A percentile compares a stretch with the other conserved stretches of the same genome.
Evolutionary conservation across 75 land plant genomes (phyloP).

Genomic region (Pinus albicaulis): DNA sequence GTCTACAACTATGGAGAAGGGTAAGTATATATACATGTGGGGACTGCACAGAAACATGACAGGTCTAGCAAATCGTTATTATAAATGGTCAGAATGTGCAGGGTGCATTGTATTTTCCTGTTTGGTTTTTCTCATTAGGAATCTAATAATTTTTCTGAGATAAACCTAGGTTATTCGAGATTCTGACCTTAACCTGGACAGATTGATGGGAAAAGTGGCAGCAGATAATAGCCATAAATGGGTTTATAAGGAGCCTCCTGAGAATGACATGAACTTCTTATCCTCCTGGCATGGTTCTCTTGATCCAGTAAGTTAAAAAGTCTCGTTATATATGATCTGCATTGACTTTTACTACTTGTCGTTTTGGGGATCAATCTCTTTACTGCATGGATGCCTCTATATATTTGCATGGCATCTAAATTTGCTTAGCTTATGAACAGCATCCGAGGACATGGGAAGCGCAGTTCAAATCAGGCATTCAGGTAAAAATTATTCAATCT

Average conservation of each 20-base stretch:
- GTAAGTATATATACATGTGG: conserved; percentile 43
- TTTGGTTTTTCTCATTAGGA: not conserved
- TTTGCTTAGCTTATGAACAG: conserved; percentile 20
- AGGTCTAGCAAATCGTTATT: not conserved
- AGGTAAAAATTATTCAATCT: conserved; percentile 30
- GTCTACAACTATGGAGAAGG: conserved; percentile 62
- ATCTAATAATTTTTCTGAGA: conserved; percentile 6
- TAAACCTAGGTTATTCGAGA: conserved; percentile 7
- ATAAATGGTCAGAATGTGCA: not conserved
- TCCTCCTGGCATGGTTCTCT: conserved; percentile 82
- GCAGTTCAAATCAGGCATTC: conserved; percentile 87
- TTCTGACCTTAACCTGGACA: conserved; percentile 23
- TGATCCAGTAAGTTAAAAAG: conserved; percentile 49
- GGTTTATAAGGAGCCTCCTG: conserved; percentile 74
- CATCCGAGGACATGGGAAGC: conserved; percentile 97
- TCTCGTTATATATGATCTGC: not conserved
- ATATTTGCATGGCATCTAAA: too few species aligned
- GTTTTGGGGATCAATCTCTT: too few species aligned
- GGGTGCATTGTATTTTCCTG: too few species aligned
- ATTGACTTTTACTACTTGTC: not conserved
- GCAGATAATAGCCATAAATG: conserved; percentile 95
- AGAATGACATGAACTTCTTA: conserved; percentile 68
- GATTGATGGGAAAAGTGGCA: conserved; percentile 94
- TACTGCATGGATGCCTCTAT: too few species aligned
- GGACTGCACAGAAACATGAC: not conserved